A percentile compares a stretch with the other conserved stretches of the same genome.
phyloP scores from a whole-genome alignment of 148 eudicot genomes.

The Polygonum maritimum region DNA sequence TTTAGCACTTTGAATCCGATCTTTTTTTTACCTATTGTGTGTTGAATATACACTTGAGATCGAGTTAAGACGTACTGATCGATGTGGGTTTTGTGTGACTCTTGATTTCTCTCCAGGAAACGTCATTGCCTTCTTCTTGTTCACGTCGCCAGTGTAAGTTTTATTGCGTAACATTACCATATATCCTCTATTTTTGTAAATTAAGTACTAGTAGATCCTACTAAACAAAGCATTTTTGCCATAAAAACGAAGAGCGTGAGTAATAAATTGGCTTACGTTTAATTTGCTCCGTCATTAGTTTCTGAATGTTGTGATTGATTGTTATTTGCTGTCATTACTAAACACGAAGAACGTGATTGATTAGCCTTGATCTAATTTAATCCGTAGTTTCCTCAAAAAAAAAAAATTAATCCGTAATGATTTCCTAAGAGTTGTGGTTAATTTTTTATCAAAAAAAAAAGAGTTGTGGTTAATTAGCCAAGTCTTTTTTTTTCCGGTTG shows the following conservation, averaged over 20 bases:
- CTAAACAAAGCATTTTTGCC: not conserved
- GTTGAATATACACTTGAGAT: not conserved
- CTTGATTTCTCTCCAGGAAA: slow-evolving; percentile 42
- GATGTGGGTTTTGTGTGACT: not conserved
- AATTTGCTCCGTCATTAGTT: not conserved
- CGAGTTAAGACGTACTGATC: too few relatives aligned
- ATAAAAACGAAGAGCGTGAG: not conserved
- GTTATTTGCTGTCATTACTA: too few relatives aligned
- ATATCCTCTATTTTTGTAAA: not conserved
- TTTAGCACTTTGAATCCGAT: too few relatives aligned
- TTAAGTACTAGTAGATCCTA: not conserved
- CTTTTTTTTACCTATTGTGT: not conserved
- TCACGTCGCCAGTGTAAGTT: slow-evolving; percentile 61
- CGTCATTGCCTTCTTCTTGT: slow-evolving; percentile 46
- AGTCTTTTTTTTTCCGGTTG: too few relatives aligned
- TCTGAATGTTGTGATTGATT: not conserved
- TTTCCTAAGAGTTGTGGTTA: not conserved
- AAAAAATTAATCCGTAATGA: not conserved
- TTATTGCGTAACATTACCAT: not conserved
- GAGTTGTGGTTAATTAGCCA: not conserved
- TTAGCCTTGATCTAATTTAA: too few relatives aligned
- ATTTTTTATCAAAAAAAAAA: not conserved
- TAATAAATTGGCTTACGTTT: not conserved
- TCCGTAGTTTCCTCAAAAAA: not conserved
- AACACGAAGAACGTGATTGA: too few relatives aligned